A percentile compares a stretch with the other conserved stretches of the same genome.
phyloP scores from a whole-genome alignment of 495 filamentous ascomycete species.

The Podospora pseudocomata region DNA sequence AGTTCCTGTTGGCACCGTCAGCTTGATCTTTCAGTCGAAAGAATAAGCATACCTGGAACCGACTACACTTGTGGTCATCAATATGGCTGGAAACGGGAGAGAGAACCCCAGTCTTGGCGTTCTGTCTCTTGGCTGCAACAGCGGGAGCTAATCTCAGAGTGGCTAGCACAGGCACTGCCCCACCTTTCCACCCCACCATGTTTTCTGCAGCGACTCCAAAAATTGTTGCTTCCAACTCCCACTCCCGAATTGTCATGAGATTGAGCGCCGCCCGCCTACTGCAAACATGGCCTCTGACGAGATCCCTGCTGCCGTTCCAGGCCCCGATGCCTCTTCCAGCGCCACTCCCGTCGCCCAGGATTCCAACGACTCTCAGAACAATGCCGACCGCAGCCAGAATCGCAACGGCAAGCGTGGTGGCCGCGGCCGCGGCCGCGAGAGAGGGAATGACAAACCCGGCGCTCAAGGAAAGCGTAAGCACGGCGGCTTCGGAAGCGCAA shows the following conservation, averaged over 20 bases:
- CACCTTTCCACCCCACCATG: not conserved
- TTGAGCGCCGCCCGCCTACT: slow-evolving; percentile 14
- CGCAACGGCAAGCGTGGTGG: slow-evolving; percentile 8
- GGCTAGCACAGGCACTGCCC: not conserved
- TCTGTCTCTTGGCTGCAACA: not conserved
- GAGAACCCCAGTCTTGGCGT: not conserved
- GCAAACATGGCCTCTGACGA: slow-evolving; percentile 25
- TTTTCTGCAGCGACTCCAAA: not conserved
- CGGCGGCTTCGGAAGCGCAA: slow-evolving; percentile 23
- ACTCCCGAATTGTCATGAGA: not conserved
- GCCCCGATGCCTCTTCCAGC: not conserved
- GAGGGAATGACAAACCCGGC: slow-evolving; percentile 20
- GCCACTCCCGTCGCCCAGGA: not conserved
- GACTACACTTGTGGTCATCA: too few species aligned
- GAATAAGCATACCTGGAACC: too few species aligned
- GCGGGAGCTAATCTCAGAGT: not conserved
- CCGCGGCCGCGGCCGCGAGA: slow-evolving; percentile 15
- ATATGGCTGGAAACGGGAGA: not conserved
- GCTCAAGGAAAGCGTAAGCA: slow-evolving; percentile 21
- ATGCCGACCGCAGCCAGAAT: slow-evolving; percentile 14
- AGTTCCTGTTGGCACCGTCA: too few species aligned
- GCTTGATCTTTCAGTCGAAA: too few species aligned
- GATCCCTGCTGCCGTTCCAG: slow-evolving; percentile 6
- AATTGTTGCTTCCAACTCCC: not conserved
- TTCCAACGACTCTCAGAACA: slow-evolving; percentile 11